phyloP scores from a whole-genome alignment of 2,329 filamentous ascomycete species.

The Falciphora oryzae region DNA sequence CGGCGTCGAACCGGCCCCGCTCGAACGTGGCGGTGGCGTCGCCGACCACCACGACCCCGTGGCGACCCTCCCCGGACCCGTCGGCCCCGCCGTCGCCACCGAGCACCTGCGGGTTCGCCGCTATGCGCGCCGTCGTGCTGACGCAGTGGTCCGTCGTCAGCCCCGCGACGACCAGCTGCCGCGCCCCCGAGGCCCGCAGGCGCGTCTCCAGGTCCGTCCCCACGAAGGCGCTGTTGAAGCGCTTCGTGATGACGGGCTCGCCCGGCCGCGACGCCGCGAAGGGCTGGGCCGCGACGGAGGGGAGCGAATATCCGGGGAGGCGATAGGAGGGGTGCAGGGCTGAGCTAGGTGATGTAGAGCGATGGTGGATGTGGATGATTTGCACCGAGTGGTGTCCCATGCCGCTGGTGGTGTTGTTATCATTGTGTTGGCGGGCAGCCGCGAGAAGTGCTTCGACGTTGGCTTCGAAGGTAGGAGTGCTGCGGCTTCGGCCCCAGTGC shows the following conservation, averaged over 20 bases:
- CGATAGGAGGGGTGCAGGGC: neutral
- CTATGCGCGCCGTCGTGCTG: slow-evolving; percentile 4
- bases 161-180: neutral
- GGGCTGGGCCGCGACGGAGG: neutral
- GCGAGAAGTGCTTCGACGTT: slow-evolving; percentile 4
- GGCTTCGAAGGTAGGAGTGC: neutral
- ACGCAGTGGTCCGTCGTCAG: slow-evolving; percentile 4
- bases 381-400: neutral
- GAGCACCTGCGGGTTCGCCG: slow-evolving; percentile 1
- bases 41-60: slow-evolving; percentile 1
- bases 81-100: slow-evolving; percentile 5
- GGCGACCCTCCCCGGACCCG: neutral
- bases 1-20: slow-evolving; percentile 2
- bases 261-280: neutral
- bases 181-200: neutral
- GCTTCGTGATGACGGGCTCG: neutral
- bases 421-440: neutral
- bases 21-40: slow-evolving; percentile 3
- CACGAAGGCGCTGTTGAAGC: slow-evolving; percentile 4
- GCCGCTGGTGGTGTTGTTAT: neutral
- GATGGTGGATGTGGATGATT: slow-evolving; percentile 5
- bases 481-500: slow-evolving; percentile 2
- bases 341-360: neutral
- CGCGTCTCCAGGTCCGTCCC: slow-evolving; percentile 3
- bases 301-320: neutral